Conservation (phyloP, 2,329 filamentous ascomycete genomes). For the Arthrobotrys entomopaga region DNA sequence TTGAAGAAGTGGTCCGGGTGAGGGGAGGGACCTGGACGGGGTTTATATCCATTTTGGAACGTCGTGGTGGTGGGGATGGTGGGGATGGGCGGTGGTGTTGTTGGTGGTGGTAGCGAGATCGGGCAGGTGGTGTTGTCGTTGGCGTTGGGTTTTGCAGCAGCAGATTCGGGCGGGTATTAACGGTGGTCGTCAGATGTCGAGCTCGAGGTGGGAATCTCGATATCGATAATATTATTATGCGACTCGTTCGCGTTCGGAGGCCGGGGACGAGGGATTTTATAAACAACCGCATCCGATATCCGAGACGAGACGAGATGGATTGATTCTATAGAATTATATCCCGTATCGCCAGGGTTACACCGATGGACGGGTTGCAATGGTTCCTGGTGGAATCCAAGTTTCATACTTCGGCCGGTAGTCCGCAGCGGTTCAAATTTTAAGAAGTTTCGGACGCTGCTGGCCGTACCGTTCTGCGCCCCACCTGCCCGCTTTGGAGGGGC, state of each 20-base stretch:
- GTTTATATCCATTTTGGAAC: constrained; percentile 49
- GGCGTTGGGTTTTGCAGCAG: constrained; percentile 24
- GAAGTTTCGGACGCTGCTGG: constrained; percentile 1
- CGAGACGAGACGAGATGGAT: not conserved
- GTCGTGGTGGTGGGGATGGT: not conserved
- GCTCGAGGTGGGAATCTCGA: constrained; percentile 7
- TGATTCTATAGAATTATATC: not conserved
- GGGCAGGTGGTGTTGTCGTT: too few species aligned
- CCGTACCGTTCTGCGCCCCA: constrained; percentile 27
- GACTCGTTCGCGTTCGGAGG: constrained; percentile 1
- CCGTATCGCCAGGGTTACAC: constrained; percentile 8
- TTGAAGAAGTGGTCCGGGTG: not conserved
- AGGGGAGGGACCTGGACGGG: constrained; percentile 17
- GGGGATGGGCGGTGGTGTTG: not conserved
- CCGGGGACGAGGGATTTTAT: constrained; percentile 51
- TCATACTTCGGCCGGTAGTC: not conserved
- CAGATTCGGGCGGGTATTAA: constrained; percentile 34
- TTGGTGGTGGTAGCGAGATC: constrained; percentile 23
- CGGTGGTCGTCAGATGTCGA: constrained; percentile 27
- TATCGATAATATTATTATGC: not conserved
- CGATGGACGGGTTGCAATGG: not conserved
- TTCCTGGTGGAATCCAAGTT: constrained; percentile 9
- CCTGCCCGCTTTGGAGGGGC: constrained; percentile 51
- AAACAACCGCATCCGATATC: constrained; percentile 29
- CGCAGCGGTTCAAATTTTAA: constrained; percentile 16